Base-by-base conservation (phyloP, 2,329 filamentous ascomycete species). In the Aureobasidium sp. region DNA sequence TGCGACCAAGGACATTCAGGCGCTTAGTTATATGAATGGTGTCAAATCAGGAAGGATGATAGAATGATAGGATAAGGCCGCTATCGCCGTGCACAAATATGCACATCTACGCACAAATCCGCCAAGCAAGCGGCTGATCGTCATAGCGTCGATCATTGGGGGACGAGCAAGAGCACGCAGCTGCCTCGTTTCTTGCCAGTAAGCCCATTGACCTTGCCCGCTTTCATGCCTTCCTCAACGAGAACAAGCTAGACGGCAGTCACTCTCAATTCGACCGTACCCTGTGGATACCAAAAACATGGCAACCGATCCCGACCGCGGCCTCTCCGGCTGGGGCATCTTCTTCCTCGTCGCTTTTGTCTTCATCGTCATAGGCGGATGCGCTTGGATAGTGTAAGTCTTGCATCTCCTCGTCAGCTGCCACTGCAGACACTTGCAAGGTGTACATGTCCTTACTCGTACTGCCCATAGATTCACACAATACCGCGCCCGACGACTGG, bases 321-420 rank as follows among this genome's bases (percentile, higher is more conserved):
- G 61, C 53, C 48, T 59, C 22, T 63, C 66, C 56, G 72, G 71
- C 68, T 71, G 82, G 67, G 86, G 87, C 71, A 82, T 87, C 66
- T 85, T 92, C 77, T 82, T 91, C 73, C 85, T 95, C 71, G 81
- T 90, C 70, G 74, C 93, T 70, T 69, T 90, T 67, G 76, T 91
- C 68, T 72, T 89, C 69, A 70, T 84, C 60, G 64, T 87, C 61
- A 74, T 79, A 61, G 83, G 76, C 29, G 85, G 78, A 62, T 75
- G 82, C 62, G 86, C 82, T 70, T 93, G 87, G 86, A 77, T 91
- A 64, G 75, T 85, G 72, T 75, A 66, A 66, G 69, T 62, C 37
- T 41, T 37, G 17, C 27, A 31, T 51, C 41, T 5, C 14, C 8
- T 20, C 9, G 22, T 55, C 15, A 29, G 5, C 47, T 39, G 20